Evolutionary conservation across 306 rosid species (phyloP), one percentile per base, ranked within the genome.

Genomic region (Vicia sativa): DNA sequence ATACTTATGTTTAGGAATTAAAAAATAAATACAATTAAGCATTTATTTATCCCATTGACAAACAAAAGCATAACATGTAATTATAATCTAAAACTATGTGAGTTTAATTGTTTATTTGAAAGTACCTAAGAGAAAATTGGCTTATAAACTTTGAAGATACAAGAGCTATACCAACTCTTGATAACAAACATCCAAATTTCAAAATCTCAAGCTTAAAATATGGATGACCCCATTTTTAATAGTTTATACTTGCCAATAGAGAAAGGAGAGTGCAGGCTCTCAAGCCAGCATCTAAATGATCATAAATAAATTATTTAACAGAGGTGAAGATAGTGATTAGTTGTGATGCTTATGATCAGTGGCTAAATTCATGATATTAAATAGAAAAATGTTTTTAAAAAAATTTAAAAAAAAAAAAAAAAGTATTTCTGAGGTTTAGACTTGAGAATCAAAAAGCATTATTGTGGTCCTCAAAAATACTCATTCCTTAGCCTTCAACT

Each of bases 201-300:
- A 34, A 12, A 46, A 34, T 53, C 19, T 38, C 41, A 64, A 45
- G 62, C 12, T 55, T 57, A 35, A 39, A 70, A 60, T 11, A 12
- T 35, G 39, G 49, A 25, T 29, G 25, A 48, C 38, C 70, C 65
- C 42, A 25, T 29, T 43, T 63, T 18, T 37, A 3, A 37, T 37
- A 42, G 19, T 50, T 62, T 63, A 37, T n/a, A 31, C 29, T 45
- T 55, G 42, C 23, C 31, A 58, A 59, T 6, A n/a, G 18, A 53
- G 61, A 71, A 29, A 74, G 44, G 71, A 63, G 46, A 15, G 26
- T 45, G 21, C 50, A 68, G 38, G 56, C 29, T 71, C 55, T 45
- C 44, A 64, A 64, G 74, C 44, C 28, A 59, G 18, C 9, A 41
- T 29, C 35, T 34, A 59, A 41, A 38, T 42, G 46, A 43, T 39